These are phyloP conservation scores for Cordyceps farinosa DNA, from an alignment of 2,329 filamentous ascomycete species.

Conservation along the genomic window DNA sequence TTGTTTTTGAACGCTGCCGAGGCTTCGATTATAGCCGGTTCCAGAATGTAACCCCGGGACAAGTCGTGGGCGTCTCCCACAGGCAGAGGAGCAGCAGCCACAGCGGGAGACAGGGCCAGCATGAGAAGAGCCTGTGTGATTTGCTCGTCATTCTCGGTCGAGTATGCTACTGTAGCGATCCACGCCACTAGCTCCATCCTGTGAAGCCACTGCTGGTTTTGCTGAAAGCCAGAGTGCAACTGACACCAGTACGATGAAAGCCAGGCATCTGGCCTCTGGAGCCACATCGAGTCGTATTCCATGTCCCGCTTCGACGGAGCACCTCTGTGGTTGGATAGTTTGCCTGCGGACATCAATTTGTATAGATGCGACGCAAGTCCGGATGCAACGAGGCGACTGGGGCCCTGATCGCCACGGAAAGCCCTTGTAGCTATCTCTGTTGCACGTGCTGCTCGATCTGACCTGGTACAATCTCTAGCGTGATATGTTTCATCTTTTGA, in stretches of 20 bases:
- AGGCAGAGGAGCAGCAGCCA: background rate
- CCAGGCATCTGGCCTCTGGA: background rate
- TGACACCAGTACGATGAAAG: conserved; percentile 21
- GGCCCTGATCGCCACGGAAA: background rate
- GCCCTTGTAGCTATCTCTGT: background rate
- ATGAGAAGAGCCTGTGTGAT: conserved; percentile 21
- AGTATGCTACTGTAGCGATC: conserved; percentile 22
- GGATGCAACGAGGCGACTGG: background rate
- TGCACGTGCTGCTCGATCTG: background rate
- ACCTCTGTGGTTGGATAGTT: background rate
- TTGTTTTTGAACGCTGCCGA: background rate
- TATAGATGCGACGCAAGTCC: background rate
- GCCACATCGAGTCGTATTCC: conserved; percentile 23
- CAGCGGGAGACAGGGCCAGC: conserved; percentile 5
- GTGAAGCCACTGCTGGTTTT: conserved; percentile 18
- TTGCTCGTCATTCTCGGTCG: conserved; percentile 2
- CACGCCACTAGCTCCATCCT: conserved; percentile 22
- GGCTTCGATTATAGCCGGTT: background rate
- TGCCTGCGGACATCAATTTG: background rate
- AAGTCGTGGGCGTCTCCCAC: background rate
- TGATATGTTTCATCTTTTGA: conserved; percentile 16
- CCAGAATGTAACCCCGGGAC: background rate
- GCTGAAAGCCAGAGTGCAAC: conserved; percentile 21
- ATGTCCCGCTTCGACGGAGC: background rate
- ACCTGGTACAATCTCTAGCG: conserved; percentile 21